phyloP scores from a whole-genome alignment of 805 yeast species.

The Spathaspora gorwiae region DNA sequence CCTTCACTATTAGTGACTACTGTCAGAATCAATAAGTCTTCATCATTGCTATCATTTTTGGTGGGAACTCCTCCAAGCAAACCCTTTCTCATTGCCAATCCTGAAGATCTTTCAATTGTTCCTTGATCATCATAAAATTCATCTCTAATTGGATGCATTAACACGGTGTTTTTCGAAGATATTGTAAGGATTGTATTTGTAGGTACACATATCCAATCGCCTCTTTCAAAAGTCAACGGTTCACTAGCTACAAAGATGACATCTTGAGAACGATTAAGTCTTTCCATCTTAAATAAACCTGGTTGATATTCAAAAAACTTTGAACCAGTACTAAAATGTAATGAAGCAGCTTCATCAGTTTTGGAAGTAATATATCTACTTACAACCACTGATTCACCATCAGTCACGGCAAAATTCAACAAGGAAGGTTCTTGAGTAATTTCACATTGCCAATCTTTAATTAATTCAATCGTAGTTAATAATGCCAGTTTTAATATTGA shows the following conservation, averaged over 20 bases:
- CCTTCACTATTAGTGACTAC: neutral
- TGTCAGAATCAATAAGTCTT: neutral
- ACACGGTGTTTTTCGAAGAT: slow-evolving; percentile 71
- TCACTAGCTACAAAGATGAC: slow-evolving; percentile 97
- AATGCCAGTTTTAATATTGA: slow-evolving; percentile 62
- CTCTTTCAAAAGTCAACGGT: slow-evolving; percentile 92
- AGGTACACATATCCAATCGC: slow-evolving; percentile 97
- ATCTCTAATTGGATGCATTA: slow-evolving; percentile 86
- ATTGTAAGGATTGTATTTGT: slow-evolving; percentile 84
- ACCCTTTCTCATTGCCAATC: slow-evolving; percentile 86
- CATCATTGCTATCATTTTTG: slow-evolving; percentile 23
- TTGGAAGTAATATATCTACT: slow-evolving; percentile 84
- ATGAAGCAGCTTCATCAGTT: slow-evolving; percentile 92
- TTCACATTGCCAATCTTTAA: slow-evolving; percentile 76
- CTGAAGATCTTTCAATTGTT: slow-evolving; percentile 64
- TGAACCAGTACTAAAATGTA: slow-evolving; percentile 92
- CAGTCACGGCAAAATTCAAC: slow-evolving; percentile 91
- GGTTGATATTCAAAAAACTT: slow-evolving; percentile 85
- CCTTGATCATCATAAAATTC: slow-evolving; percentile 75
- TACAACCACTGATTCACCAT: slow-evolving; percentile 81
- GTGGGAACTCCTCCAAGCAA: slow-evolving; percentile 88
- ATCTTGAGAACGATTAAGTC: slow-evolving; percentile 87
- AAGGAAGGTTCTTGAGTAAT: slow-evolving; percentile 65
- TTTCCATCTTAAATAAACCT: slow-evolving; percentile 90
- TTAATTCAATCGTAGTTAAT: slow-evolving; percentile 63